Conservation (phyloP, 2,329 filamentous ascomycete genomes). For the Curvularia hawaiiensis region DNA sequence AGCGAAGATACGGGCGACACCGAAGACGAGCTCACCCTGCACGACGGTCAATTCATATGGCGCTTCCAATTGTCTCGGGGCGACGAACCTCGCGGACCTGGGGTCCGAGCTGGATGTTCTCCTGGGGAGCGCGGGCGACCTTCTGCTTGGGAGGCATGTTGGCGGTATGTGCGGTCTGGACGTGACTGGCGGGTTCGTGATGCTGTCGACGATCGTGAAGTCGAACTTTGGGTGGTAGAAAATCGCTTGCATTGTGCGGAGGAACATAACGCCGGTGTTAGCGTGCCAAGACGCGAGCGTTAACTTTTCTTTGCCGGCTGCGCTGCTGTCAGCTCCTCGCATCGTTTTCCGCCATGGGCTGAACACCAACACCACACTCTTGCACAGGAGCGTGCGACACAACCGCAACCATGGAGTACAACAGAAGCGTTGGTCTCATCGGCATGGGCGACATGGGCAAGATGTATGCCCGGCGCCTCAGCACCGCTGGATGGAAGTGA, state of each 20-base stretch:
- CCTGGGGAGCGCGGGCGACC: slow-evolving; percentile 76
- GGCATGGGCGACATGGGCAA: slow-evolving; percentile 99
- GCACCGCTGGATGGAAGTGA: slow-evolving; percentile 97
- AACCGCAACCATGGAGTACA: slow-evolving; percentile 59
- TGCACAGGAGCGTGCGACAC: slow-evolving; percentile 27
- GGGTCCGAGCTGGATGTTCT: slow-evolving; percentile 94
- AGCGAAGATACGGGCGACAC: slow-evolving; percentile 97
- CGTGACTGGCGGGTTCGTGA: slow-evolving; percentile 34
- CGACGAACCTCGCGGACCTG: slow-evolving; percentile 82
- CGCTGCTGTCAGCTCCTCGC: slow-evolving; percentile 15
- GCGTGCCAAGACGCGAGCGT: slow-evolving; percentile 17
- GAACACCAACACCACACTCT: slow-evolving; percentile 31
- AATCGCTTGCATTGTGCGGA: slow-evolving; percentile 22
- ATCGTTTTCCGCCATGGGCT: slow-evolving; percentile 34
- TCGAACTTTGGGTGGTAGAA: slow-evolving; percentile 25
- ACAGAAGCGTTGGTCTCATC: slow-evolving; percentile 86
- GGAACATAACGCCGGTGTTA: slow-evolving; percentile 21
- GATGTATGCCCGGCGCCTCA: slow-evolving; percentile 92
- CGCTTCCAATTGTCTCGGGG: slow-evolving; percentile 6
- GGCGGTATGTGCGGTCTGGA: slow-evolving; percentile 37
- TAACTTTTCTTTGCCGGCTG: slow-evolving; percentile 28
- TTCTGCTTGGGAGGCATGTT: slow-evolving; percentile 90
- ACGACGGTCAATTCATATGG: slow-evolving; percentile 25
- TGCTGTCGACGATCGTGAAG: slow-evolving; percentile 28
- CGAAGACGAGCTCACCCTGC: slow-evolving; percentile 93